These are phyloP conservation scores for Nidula niveotomentosa DNA, from an alignment of 1,284 basidiomycete genomes.

Conservation along the genomic window DNA sequence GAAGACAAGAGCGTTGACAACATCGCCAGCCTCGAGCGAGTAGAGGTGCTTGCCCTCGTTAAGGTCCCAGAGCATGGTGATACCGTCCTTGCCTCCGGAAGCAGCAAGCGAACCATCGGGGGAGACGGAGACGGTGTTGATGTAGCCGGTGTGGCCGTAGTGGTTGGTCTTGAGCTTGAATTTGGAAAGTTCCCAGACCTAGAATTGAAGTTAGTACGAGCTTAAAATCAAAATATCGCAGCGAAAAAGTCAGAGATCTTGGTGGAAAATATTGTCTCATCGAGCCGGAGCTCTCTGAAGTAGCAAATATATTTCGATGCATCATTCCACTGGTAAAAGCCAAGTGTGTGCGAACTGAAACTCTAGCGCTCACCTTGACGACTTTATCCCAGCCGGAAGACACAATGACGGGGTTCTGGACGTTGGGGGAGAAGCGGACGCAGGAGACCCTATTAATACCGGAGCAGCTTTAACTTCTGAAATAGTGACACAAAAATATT, in stretches of 20 bases:
- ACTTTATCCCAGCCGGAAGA: conserved; percentile 99
- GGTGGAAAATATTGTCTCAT: conserved; percentile 48
- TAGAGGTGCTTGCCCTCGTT: conserved; percentile 99
- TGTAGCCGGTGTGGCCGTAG: conserved; percentile 99
- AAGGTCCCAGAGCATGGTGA: conserved; percentile 99
- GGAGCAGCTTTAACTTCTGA: background rate
- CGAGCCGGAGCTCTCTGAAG: conserved; percentile 40
- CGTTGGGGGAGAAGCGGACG: conserved; percentile 99
- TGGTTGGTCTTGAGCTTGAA: conserved; percentile 99
- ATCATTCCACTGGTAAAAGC: conserved; percentile 25
- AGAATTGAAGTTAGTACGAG: conserved; percentile 36
- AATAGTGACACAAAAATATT: conserved; percentile 5
- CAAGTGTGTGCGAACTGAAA: conserved; percentile 1
- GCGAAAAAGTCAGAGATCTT: conserved; percentile 43
- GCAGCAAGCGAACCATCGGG: conserved; percentile 99
- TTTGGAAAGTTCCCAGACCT: conserved; percentile 99
- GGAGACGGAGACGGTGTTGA: conserved; percentile 98
- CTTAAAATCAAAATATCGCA: conserved; percentile 29
- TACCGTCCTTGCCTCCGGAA: conserved; percentile 98
- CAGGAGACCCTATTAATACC: conserved; percentile 83
- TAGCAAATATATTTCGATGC: conserved; percentile 42
- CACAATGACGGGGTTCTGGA: conserved; percentile 97
- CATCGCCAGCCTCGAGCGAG: conserved; percentile 98
- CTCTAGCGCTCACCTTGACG: conserved; percentile 82
- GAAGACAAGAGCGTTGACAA: conserved; percentile 99